Percentiles rank a stretch among this genome's conserved stretches.
Conservation (phyloP, 108 stramenopile genomes). For the Cyclotella choctawhatcheeana region DNA sequence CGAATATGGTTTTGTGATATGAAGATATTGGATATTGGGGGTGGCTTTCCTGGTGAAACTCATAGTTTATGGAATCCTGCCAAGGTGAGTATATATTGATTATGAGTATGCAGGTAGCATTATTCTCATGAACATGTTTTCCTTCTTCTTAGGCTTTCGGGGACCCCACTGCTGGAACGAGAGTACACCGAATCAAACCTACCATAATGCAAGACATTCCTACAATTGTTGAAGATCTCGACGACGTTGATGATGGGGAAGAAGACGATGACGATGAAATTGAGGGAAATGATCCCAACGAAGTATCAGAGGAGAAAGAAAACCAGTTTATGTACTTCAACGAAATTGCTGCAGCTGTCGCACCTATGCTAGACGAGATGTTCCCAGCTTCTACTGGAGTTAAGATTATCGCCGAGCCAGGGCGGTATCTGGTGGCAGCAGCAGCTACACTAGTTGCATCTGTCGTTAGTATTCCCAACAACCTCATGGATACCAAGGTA, state of each 20-base stretch:
- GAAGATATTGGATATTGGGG: constrained; percentile 89
- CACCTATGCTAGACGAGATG: constrained; percentile 74
- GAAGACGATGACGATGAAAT: constrained; percentile 35
- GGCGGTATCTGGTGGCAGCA: constrained; percentile 91
- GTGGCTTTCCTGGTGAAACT: constrained; percentile 90
- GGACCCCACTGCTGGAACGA: too few relatives aligned
- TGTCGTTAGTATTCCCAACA: constrained; percentile 61
- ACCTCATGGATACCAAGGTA: constrained; percentile 41
- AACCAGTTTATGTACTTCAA: constrained; percentile 70
- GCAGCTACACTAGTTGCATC: constrained; percentile 74
- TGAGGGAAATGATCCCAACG: constrained; percentile 41
- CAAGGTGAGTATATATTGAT: constrained; percentile 24
- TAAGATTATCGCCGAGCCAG: constrained; percentile 93
- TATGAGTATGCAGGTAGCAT: too few relatives aligned
- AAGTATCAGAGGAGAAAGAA: constrained; percentile 42
- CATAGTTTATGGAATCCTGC: constrained; percentile 84
- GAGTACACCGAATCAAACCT: too few relatives aligned
- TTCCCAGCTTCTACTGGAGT: constrained; percentile 69
- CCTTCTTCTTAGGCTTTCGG: too few relatives aligned
- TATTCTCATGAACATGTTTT: too few relatives aligned
- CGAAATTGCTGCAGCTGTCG: constrained; percentile 79
- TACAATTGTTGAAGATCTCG: too few relatives aligned
- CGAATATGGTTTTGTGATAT: constrained; percentile 73
- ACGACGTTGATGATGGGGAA: constrained; percentile 39
- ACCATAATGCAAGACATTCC: too few relatives aligned